Percentiles rank a stretch among this genome's conserved stretches.
Conservation (phyloP, 768 basidiomycete species). For the Pholiota molesta region DNA sequence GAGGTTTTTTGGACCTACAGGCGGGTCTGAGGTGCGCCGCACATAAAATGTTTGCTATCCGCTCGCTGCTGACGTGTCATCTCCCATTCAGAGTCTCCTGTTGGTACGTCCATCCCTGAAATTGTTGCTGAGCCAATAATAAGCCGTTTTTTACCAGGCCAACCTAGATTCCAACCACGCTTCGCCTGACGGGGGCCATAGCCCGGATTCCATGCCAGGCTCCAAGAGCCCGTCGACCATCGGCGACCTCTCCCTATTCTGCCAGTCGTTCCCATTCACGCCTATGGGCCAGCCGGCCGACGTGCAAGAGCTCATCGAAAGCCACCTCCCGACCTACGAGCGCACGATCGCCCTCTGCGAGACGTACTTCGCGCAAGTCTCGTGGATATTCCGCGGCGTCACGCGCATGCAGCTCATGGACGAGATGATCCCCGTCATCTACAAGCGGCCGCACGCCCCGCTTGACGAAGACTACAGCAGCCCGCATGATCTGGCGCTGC, state of each 20-base stretch:
- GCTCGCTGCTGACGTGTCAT: constrained; percentile 2
- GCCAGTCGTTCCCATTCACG: constrained; percentile 65
- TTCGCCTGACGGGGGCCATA: constrained; percentile 23
- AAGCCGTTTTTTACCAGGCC: constrained; percentile 15
- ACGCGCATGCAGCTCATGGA: constrained; percentile 66
- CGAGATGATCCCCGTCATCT: constrained; percentile 64
- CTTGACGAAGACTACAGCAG: constrained; percentile 38
- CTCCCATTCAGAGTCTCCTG: constrained; percentile 26
- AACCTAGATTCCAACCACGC: constrained; percentile 24
- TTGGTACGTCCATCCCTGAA: constrained; percentile 22
- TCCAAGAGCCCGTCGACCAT: constrained; percentile 24
- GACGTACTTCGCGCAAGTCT: constrained; percentile 62
- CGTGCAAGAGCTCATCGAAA: constrained; percentile 51
- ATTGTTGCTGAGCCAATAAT: not conserved
- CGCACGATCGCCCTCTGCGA: constrained; percentile 59
- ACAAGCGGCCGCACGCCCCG: constrained; percentile 51
- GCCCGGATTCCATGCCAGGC: constrained; percentile 27
- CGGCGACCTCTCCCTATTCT: constrained; percentile 49
- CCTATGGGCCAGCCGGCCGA: constrained; percentile 52
- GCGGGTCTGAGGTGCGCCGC: constrained; percentile 63
- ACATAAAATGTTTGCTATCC: not conserved
- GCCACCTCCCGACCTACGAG: constrained; percentile 55
- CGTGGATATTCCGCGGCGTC: constrained; percentile 67
- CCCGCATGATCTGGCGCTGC: constrained; percentile 54
- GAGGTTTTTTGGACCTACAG: constrained; percentile 69